Conservation (phyloP, 1,139 yeast species). For the Fermentozyma sake region DNA sequence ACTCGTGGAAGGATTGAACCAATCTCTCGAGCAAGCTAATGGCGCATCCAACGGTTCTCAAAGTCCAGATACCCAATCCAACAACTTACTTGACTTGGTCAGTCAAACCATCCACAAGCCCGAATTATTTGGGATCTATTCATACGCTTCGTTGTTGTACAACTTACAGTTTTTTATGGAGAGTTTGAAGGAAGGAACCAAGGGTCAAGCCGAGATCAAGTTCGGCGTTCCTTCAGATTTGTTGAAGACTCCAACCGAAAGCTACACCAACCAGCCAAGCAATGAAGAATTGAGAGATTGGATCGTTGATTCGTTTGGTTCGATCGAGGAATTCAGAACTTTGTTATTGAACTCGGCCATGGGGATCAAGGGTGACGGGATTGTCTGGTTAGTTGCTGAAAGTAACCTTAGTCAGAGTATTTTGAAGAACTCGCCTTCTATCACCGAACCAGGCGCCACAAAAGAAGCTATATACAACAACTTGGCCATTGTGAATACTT, state of each 20-base stretch:
- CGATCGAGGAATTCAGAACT: conserved; percentile 61
- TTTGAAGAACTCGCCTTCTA: conserved; percentile 16
- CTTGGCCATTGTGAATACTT: conserved; percentile 68
- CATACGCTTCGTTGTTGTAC: conserved; percentile 56
- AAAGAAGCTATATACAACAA: conserved; percentile 35
- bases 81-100: conserved; percentile 31
- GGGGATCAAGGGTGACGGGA: conserved; percentile 71
- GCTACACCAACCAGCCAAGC: conserved; percentile 33
- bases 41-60: conserved; percentile 5
- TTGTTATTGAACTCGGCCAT: conserved; percentile 57
- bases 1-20: conserved; percentile 46
- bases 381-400: conserved; percentile 69
- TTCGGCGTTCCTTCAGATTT: conserved; percentile 28
- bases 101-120: conserved; percentile 43
- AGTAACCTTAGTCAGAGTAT: conserved; percentile 32
- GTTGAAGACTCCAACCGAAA: conserved; percentile 38
- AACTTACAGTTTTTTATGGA: conserved; percentile 59
- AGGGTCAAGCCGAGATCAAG: conserved; percentile 9
- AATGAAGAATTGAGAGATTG: conserved; percentile 36
- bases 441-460: conserved; percentile 16
- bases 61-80: conserved; percentile 4
- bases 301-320: conserved; percentile 59
- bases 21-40: conserved; percentile 24
- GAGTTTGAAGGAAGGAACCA: conserved; percentile 33
- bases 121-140: conserved; percentile 45